Conservation (phyloP, 2,329 filamentous ascomycete genomes). For the Cladophialophora yegresii region DNA sequence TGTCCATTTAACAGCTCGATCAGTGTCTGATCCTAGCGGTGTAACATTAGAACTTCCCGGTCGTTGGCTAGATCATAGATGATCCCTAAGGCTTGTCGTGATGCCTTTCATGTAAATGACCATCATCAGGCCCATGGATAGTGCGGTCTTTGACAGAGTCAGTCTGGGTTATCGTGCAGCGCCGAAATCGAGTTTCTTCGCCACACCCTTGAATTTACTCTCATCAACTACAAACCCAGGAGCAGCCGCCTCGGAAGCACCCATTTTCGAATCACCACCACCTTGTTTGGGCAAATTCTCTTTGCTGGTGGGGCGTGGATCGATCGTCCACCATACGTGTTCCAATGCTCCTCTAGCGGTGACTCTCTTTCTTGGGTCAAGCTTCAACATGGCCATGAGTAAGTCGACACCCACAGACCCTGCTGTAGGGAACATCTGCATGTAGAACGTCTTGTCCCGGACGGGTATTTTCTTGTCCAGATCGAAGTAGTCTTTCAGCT, state of each 20-base stretch:
- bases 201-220: conserved; percentile 68
- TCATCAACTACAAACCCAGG: conserved; percentile 65
- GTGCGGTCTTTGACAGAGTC: not conserved
- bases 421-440: conserved; percentile 74
- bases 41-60: not conserved
- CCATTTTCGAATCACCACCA: conserved; percentile 69
- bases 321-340: conserved; percentile 82
- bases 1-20: not conserved
- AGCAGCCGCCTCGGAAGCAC: conserved; percentile 75
- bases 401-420: conserved; percentile 84
- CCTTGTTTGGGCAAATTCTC: conserved; percentile 78
- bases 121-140: not conserved
- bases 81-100: not conserved
- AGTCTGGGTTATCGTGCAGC: conserved; percentile 32
- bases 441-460: conserved; percentile 70
- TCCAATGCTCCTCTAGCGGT: conserved; percentile 75
- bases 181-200: conserved; percentile 79
- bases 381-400: conserved; percentile 76
- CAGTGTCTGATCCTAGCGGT: not conserved
- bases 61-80: not conserved
- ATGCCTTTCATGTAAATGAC: not conserved
- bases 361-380: conserved; percentile 84
- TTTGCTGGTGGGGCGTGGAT: conserved; percentile 80
- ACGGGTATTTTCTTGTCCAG: conserved; percentile 58
- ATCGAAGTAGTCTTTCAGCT: conserved; percentile 76